These are phyloP conservation scores for Cyclocybe cylindracea DNA, from an alignment of 768 basidiomycete species.

Conservation along the genomic window DNA sequence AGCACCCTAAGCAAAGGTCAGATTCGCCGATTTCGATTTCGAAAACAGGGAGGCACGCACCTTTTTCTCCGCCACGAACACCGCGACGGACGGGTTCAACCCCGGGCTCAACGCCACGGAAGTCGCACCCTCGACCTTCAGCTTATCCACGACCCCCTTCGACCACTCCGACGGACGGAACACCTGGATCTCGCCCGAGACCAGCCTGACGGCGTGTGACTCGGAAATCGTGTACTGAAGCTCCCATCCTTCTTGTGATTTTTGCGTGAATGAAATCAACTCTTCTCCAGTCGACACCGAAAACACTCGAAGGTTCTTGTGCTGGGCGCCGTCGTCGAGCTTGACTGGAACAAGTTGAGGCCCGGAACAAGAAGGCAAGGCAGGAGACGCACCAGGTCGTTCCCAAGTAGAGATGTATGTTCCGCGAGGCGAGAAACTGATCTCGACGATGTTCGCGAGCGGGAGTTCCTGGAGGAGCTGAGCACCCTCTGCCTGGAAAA, in stretches of 20 bases:
- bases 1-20: conserved; percentile 55
- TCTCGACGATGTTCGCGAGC: conserved; percentile 75
- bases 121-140: conserved; percentile 83
- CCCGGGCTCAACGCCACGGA: conserved; percentile 80
- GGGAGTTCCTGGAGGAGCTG: conserved; percentile 75
- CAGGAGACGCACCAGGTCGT: conserved; percentile 60
- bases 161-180: conserved; percentile 80
- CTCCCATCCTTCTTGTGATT: conserved; percentile 89
- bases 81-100: conserved; percentile 83
- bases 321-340: conserved; percentile 85
- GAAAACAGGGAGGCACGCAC: conserved; percentile 31
- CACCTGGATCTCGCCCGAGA: conserved; percentile 81
- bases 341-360: conserved; percentile 49
- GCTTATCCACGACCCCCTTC: conserved; percentile 78
- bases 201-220: conserved; percentile 80
- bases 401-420: conserved; percentile 97
- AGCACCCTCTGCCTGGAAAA: conserved; percentile 74
- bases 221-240: conserved; percentile 91
- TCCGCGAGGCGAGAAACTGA: conserved; percentile 91
- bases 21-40: not conserved
- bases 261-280: conserved; percentile 85
- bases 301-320: conserved; percentile 94
- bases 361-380: not conserved
- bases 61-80: conserved; percentile 95
- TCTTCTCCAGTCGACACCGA: conserved; percentile 85